Conservation (phyloP, 495 filamentous ascomycete genomes). For the Talaromyces liani region DNA sequence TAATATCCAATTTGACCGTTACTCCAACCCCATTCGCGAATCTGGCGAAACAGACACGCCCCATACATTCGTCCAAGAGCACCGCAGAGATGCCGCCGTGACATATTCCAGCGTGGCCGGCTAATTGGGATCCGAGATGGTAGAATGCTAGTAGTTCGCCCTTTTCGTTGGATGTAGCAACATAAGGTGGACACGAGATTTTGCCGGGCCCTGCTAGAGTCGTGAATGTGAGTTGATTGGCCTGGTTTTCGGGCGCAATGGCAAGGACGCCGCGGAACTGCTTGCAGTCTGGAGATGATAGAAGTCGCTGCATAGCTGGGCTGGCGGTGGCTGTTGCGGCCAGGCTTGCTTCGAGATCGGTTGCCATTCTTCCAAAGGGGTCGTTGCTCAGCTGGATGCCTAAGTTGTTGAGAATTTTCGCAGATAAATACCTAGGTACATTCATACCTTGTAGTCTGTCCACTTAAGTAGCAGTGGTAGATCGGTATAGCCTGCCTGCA, state of each 20-base stretch:
- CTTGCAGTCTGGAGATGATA: background rate
- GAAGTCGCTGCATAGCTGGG: background rate
- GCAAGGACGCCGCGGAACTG: constrained; percentile 4
- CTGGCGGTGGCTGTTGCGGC: background rate
- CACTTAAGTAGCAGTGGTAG: constrained; percentile 6
- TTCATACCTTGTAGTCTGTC: constrained; percentile 3
- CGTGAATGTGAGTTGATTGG: constrained; percentile 8
- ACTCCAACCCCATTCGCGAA: constrained; percentile 84
- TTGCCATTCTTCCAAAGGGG: background rate
- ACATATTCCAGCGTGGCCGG: constrained; percentile 84
- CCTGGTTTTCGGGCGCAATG: constrained; percentile 1
- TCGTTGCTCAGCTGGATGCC: no score
- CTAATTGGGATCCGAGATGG: constrained; percentile 75
- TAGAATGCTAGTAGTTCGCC: constrained; percentile 69
- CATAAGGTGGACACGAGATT: constrained; percentile 73
- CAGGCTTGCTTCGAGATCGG: constrained; percentile 6
- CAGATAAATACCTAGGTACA: no score
- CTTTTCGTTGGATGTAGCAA: constrained; percentile 54
- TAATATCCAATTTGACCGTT: constrained; percentile 88
- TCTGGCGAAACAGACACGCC: constrained; percentile 82
- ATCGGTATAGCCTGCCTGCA: constrained; percentile 8
- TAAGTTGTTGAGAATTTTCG: no score
- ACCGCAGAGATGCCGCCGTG: constrained; percentile 91
- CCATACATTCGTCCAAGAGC: constrained; percentile 84
- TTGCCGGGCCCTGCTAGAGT: constrained; percentile 67